Base-by-base conservation (phyloP, 768 basidiomycete species). In the Clitopilus passeckerianus region DNA sequence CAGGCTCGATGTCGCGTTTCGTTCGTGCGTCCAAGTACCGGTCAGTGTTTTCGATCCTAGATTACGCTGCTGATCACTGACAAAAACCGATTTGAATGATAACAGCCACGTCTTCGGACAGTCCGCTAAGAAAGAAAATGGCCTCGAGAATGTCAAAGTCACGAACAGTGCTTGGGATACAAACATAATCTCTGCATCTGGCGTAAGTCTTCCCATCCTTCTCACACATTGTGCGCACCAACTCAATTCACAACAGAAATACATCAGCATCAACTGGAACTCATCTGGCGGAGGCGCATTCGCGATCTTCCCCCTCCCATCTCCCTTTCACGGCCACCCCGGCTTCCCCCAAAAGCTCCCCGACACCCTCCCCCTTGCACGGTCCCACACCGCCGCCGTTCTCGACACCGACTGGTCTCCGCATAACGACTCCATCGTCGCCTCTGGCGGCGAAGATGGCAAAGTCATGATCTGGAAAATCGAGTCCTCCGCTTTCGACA, bases 321-420 rank as follows among this genome's bases (percentile, higher is more conserved):
- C 86, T 8, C 89, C 86, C 7, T 91, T 84, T 76, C 74, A 74
- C 50, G 71, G 78, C 0, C 76, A 79, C 54, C 75, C 78, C 2
- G 74, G 75, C 52, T 75, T 95, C 66, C 85, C 87, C 6, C 78
- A 81, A 70, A 95, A 92, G 73, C 81, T 98, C 18, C 97, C 95
- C 1, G 97, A 99, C 70, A 85, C 89, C 62, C 80, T 98, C 41
- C 97, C 97, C 0, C 83, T 98, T 58, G 93, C 93, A 16, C 87
- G 96, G 58, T 91, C 89, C 30, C 90, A 92, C 72, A 87, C 88
- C 1, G 90, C 86, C 1, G 77, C 90, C 23, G 90, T 93, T 30
- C 89, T 98, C 35, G 96, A 98, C 74, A 98, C 96, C 0, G 92
- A 91, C 68, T 98, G 95, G 94, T 93, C 91, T 0, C 95, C 95